These are phyloP conservation scores for Petunia hybrid DNA, from an alignment of 305 asterid species.

Conservation along the genomic window DNA sequence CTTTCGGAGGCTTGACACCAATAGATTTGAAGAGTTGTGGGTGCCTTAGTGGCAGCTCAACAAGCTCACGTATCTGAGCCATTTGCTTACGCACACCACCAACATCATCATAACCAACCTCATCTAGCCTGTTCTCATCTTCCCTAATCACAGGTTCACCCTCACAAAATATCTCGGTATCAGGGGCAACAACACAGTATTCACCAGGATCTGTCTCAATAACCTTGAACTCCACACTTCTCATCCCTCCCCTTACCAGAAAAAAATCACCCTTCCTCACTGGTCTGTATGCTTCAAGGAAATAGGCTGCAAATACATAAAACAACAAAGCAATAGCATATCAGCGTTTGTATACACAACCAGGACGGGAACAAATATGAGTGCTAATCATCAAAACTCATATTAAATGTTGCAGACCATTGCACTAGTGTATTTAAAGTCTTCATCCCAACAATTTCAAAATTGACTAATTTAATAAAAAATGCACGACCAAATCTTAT, in stretches of 20 bases:
- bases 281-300: slow-evolving; percentile 58
- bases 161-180: slow-evolving; percentile 62
- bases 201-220: slow-evolving; percentile 59
- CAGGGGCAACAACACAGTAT: slow-evolving; percentile 65
- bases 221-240: slow-evolving; percentile 60
- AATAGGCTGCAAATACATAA: slow-evolving; percentile 48
- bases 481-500: not conserved
- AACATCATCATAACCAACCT: slow-evolving; percentile 64
- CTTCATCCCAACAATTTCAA: not conserved
- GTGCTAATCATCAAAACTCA: not conserved
- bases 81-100: slow-evolving; percentile 66
- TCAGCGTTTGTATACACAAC: not conserved
- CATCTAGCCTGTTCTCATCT: slow-evolving; percentile 59
- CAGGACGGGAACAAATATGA: not conserved
- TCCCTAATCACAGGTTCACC: slow-evolving; percentile 60
- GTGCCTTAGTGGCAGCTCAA: slow-evolving; percentile 56
- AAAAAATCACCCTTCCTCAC: slow-evolving; percentile 57
- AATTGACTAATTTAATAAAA: not conserved
- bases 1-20: slow-evolving; percentile 45
- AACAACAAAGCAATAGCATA: not conserved
- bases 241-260: slow-evolving; percentile 63
- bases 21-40: slow-evolving; percentile 45
- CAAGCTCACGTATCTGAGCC: slow-evolving; percentile 64
- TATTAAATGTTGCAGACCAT: not conserved
- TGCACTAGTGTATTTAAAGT: not conserved